Evolutionary conservation across 208 protist genomes (phyloP).

Genomic region (Trypanosoma rangeli): DNA sequence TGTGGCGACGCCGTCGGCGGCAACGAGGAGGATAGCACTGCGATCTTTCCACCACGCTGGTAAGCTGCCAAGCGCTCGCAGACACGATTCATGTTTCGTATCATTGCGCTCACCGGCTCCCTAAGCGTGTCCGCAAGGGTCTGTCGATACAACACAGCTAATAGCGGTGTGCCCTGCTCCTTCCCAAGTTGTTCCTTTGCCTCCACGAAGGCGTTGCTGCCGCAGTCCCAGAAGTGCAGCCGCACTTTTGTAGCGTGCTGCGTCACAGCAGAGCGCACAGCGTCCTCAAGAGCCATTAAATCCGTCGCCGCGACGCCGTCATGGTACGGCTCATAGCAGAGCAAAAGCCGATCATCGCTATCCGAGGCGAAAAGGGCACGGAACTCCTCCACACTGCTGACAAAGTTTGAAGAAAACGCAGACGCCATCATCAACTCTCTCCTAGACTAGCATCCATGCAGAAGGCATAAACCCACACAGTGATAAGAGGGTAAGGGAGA

Average conservation of each 20-base stretch:
- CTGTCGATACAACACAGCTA: constrained; percentile 57
- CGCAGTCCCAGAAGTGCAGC: constrained; percentile 78
- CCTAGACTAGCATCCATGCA: not conserved
- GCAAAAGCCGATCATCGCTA: constrained; percentile 35
- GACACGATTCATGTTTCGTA: constrained; percentile 36
- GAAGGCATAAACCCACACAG: not conserved
- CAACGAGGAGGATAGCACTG: not conserved
- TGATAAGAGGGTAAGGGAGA: not conserved
- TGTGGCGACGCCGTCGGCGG: not conserved
- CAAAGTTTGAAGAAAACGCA: constrained; percentile 26
- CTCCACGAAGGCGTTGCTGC: constrained; percentile 38
- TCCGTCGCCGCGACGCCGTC: constrained; percentile 44
- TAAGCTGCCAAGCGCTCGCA: constrained; percentile 65
- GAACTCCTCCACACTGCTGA: constrained; percentile 64
- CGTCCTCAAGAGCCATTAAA: constrained; percentile 34
- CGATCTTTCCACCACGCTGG: constrained; percentile 30
- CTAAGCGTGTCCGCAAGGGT: constrained; percentile 62
- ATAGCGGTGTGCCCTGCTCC: constrained; percentile 39
- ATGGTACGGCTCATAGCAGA: constrained; percentile 66
- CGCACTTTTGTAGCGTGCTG: constrained; percentile 27
- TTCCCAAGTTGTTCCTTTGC: constrained; percentile 70
- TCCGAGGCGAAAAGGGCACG: constrained; percentile 40
- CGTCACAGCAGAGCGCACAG: constrained; percentile 30
- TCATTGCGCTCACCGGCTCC: constrained; percentile 23
- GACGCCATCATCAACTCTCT: not conserved